Percentiles rank a stretch among this genome's conserved stretches.
phyloP scores from a whole-genome alignment of 2,329 filamentous ascomycete species.

The Phaeosphaeria sp. region DNA sequence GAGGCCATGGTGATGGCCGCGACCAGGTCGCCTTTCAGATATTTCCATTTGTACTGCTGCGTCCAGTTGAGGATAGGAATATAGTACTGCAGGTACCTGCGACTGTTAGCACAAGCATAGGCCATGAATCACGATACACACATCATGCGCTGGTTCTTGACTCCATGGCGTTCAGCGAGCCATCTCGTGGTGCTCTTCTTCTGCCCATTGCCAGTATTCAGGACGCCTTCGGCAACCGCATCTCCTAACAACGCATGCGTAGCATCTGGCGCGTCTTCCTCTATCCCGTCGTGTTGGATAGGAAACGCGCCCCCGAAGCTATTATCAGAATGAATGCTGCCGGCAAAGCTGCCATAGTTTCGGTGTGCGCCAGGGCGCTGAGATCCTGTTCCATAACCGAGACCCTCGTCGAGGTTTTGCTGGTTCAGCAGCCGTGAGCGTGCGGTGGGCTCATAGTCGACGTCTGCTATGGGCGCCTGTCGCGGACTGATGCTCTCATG shows the following conservation, averaged over 20 bases:
- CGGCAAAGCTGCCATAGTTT: slow-evolving; percentile 60
- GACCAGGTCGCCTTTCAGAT: slow-evolving; percentile 83
- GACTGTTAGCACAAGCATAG: neutral
- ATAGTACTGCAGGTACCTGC: slow-evolving; percentile 81
- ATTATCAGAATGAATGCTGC: slow-evolving; percentile 56
- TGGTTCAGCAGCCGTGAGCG: slow-evolving; percentile 49
- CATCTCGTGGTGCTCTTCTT: slow-evolving; percentile 76
- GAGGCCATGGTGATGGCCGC: slow-evolving; percentile 96
- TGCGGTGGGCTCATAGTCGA: slow-evolving; percentile 42
- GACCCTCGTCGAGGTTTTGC: slow-evolving; percentile 41
- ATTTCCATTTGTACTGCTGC: slow-evolving; percentile 80
- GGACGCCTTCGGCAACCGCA: slow-evolving; percentile 52
- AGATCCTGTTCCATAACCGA: slow-evolving; percentile 73
- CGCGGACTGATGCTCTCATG: slow-evolving; percentile 27
- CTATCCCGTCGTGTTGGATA: slow-evolving; percentile 35
- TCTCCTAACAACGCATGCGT: slow-evolving; percentile 51
- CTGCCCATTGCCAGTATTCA: slow-evolving; percentile 53
- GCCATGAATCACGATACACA: neutral
- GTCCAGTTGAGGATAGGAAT: slow-evolving; percentile 92
- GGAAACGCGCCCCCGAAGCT: slow-evolving; percentile 49
- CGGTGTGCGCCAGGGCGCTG: slow-evolving; percentile 65
- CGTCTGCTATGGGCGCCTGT: slow-evolving; percentile 26
- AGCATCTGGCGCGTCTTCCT: slow-evolving; percentile 39
- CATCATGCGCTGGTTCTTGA: slow-evolving; percentile 77
- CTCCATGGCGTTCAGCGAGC: slow-evolving; percentile 74